Conservation (phyloP, 2,329 filamentous ascomycete genomes). For the Colletotrichum spinosum region DNA sequence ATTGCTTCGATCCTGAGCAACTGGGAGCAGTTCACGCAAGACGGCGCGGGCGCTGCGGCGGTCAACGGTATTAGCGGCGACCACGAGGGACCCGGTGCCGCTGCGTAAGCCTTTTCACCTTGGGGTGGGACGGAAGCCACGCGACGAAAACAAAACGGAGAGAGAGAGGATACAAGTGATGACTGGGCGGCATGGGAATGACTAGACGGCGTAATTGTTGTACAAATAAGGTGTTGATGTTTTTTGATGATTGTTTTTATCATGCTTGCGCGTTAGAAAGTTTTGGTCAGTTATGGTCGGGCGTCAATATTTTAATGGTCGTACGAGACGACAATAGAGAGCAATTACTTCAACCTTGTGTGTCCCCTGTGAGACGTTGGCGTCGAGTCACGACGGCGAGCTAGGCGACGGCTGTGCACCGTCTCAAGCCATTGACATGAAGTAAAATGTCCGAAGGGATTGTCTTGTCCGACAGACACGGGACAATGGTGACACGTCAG, state of each 20-base stretch:
- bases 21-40: conserved; percentile 78
- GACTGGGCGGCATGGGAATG: conserved; percentile 23
- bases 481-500: conserved; percentile 29
- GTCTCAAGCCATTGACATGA: not conserved
- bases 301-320: conserved; percentile 30
- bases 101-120: conserved; percentile 47
- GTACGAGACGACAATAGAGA: conserved; percentile 33
- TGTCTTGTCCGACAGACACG: not conserved
- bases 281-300: conserved; percentile 6
- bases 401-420: not conserved
- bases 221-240: conserved; percentile 28
- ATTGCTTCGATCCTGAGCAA: conserved; percentile 87
- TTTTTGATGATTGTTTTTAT: conserved; percentile 29
- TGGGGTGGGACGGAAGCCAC: conserved; percentile 33
- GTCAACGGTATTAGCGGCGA: conserved; percentile 48
- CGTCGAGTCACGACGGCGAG: not conserved
- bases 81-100: conserved; percentile 55
- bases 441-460: conserved; percentile 16
- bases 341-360: conserved; percentile 23
- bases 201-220: conserved; percentile 35
- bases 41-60: conserved; percentile 55
- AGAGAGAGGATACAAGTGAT: conserved; percentile 14
- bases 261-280: conserved; percentile 24
- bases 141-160: conserved; percentile 14
- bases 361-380: no score